Evolutionary conservation across 2,329 filamentous ascomycete species (phyloP).

Genomic region (Venturiaceae sp.): DNA sequence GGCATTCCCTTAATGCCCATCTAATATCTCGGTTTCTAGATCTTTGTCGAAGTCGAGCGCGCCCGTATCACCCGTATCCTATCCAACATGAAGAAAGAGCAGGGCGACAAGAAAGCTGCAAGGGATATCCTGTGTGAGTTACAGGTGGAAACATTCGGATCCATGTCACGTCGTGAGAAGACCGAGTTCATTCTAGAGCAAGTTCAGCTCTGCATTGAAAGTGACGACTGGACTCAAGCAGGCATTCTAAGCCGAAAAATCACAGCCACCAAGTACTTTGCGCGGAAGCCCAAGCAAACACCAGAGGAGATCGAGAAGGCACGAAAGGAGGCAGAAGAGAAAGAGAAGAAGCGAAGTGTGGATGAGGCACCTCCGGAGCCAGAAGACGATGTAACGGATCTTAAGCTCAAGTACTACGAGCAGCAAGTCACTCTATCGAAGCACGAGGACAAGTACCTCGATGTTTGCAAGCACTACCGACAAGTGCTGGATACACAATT

Average conservation of each 20-base stretch:
- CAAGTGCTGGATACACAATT: slow-evolving; percentile 94
- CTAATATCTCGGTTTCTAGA: slow-evolving; percentile 40
- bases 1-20: neutral
- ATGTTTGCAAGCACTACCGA: slow-evolving; percentile 96
- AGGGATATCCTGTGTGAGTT: slow-evolving; percentile 93
- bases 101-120: slow-evolving; percentile 84
- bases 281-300: slow-evolving; percentile 84
- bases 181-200: slow-evolving; percentile 97
- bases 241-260: slow-evolving; percentile 93
- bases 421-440: slow-evolving; percentile 94
- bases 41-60: slow-evolving; percentile 97
- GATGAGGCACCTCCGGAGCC: slow-evolving; percentile 67
- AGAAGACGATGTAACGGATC: slow-evolving; percentile 84
- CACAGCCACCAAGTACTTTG: slow-evolving; percentile 74
- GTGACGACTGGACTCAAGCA: slow-evolving; percentile 91
- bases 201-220: slow-evolving; percentile 89
- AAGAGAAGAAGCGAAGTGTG: slow-evolving; percentile 69
- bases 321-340: slow-evolving; percentile 73
- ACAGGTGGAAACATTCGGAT: slow-evolving; percentile 97
- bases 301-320: slow-evolving; percentile 85
- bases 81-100: slow-evolving; percentile 93
- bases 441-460: slow-evolving; percentile 94
- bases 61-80: slow-evolving; percentile 91
- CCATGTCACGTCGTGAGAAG: slow-evolving; percentile 95
- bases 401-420: slow-evolving; percentile 94